A percentile compares a stretch with the other conserved stretches of the same genome.
Conservation (phyloP, 1,284 basidiomycete genomes). For the Albatrellus sp. region DNA sequence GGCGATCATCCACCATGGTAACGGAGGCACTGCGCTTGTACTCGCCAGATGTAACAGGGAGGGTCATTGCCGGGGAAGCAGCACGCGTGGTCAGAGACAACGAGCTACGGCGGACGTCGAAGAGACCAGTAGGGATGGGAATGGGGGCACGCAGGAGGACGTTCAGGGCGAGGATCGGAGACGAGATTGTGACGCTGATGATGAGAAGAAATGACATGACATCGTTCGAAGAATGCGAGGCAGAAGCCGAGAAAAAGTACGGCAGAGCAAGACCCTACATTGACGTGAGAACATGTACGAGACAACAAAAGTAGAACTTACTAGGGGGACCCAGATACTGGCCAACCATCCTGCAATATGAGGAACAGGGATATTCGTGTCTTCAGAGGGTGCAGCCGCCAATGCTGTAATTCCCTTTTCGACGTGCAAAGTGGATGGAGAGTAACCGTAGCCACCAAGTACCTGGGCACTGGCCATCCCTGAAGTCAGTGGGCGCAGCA, state of each 20-base stretch:
- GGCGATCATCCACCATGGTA: conserved; percentile 55
- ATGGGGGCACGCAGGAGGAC: conserved; percentile 45
- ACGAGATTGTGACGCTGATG: conserved; percentile 50
- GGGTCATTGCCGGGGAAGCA: conserved; percentile 27
- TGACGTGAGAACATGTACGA: conserved; percentile 6
- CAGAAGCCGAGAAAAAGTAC: conserved; percentile 38
- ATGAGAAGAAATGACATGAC: conserved; percentile 36
- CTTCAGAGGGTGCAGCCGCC: conserved; percentile 26
- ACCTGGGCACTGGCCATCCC: conserved; percentile 46
- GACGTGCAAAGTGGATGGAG: conserved; percentile 26
- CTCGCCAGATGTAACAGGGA: conserved; percentile 34
- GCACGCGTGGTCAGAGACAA: conserved; percentile 29
- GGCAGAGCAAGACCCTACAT: conserved; percentile 42
- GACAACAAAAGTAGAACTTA: conserved; percentile 22
- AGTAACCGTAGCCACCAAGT: conserved; percentile 51
- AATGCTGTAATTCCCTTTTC: conserved; percentile 39
- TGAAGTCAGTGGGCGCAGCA: conserved; percentile 36
- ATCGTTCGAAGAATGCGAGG: conserved; percentile 23
- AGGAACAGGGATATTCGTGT: conserved; percentile 39
- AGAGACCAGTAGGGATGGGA: conserved; percentile 51
- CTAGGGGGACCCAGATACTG: conserved; percentile 53
- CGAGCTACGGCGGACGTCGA: conserved; percentile 31
- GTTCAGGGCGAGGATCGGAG: conserved; percentile 50
- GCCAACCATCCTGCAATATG: conserved; percentile 48
- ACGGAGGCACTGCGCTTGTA: conserved; percentile 52